Percentiles rank a stretch among this genome's conserved stretches.
Conservation (phyloP, 1,284 basidiomycete genomes). For the Ceraceosorus bombacis region DNA sequence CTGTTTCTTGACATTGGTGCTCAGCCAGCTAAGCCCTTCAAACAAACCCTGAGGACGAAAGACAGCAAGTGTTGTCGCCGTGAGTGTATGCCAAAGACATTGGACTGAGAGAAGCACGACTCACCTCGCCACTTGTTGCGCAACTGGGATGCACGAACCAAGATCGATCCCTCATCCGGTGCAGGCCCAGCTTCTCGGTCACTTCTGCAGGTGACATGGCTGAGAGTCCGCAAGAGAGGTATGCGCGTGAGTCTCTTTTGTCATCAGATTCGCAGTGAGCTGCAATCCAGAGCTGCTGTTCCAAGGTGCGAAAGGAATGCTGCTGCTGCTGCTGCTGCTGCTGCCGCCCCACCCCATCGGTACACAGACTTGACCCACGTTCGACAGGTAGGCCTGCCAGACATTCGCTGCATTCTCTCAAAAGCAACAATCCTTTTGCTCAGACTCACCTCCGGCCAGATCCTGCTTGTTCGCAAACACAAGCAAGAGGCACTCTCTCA, state of each 20-base stretch:
- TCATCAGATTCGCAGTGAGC: too few relatives aligned
- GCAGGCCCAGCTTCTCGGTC: slow-evolving; percentile 97
- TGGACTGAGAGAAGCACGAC: background rate
- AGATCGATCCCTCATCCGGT: slow-evolving; percentile 82
- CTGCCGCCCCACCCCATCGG: too few relatives aligned
- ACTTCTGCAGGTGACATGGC: slow-evolving; percentile 99
- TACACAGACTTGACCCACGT: too few relatives aligned
- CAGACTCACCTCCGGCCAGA: slow-evolving; percentile 61
- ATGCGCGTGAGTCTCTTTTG: too few relatives aligned
- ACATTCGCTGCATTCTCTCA: background rate
- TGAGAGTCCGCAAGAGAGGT: background rate
- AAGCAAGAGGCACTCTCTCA: slow-evolving; percentile 93
- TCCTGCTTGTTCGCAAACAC: slow-evolving; percentile 99
- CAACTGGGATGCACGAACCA: slow-evolving; percentile 98
- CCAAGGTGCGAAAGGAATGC: too few relatives aligned
- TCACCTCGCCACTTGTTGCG: slow-evolving; percentile 82
- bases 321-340: too few relatives aligned
- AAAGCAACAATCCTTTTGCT: slow-evolving; percentile 41
- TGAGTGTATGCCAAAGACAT: background rate
- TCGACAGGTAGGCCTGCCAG: too few relatives aligned
- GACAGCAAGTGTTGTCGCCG: too few relatives aligned
- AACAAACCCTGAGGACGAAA: slow-evolving; percentile 22
- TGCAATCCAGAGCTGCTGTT: too few relatives aligned
- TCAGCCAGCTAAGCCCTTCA: slow-evolving; percentile 41
- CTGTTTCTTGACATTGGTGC: slow-evolving; percentile 28